Base-by-base conservation (phyloP, 2,329 filamentous ascomycete species). In the Phialophora expanda region DNA sequence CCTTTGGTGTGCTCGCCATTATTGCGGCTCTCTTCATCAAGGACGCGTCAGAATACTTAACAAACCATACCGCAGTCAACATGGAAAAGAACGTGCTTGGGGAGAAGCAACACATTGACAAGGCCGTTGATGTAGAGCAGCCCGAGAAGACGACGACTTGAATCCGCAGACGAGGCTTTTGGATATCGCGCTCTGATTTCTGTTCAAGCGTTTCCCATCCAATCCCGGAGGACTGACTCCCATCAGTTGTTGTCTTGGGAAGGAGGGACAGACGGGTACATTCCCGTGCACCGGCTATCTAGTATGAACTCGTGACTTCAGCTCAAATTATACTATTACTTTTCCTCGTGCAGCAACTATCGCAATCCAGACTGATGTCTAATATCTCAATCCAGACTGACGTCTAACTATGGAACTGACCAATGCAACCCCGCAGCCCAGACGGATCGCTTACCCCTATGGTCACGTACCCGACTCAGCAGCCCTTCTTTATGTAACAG, bases 1-100 rank as follows among this genome's bases (percentile, higher is more conserved):
- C 69, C 2, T 72, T 72, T 50, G 70, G 65, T 34, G 65, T 66
- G 14, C 11, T 67, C n/a, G 70, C 70, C 9, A 63, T 68, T 5
- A 50, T 66, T 24, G 20, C 32, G 12, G 63, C 66, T 12, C 24
- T 55, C 12, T 66, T 62, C 38, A 56, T 66, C 38, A 63, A 48
- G 17, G 59, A 66, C 22, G 53, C 64, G 2, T 57, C 58, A 9
- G 32, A 60, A 50, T 63, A 66, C 50, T 30, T 66, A 44, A 68
- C 63, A 4, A 68, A 68, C 34, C 59, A 63, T 24, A 61, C 56
- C 3, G 59, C 53, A 9, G 55, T 66, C 8, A 54, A 60, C 46
- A 64, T 66, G 65, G 58, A 61, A 26, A 61, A 61, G 48, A 54
- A 53, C 22, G 20, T 61, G 17, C 58, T 61, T 20, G 58, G 58